A percentile compares a stretch with the other conserved stretches of the same genome.
Evolutionary conservation across 2,329 filamentous ascomycete species (phyloP).

Genomic region (Ceratocystis cubensis): DNA sequence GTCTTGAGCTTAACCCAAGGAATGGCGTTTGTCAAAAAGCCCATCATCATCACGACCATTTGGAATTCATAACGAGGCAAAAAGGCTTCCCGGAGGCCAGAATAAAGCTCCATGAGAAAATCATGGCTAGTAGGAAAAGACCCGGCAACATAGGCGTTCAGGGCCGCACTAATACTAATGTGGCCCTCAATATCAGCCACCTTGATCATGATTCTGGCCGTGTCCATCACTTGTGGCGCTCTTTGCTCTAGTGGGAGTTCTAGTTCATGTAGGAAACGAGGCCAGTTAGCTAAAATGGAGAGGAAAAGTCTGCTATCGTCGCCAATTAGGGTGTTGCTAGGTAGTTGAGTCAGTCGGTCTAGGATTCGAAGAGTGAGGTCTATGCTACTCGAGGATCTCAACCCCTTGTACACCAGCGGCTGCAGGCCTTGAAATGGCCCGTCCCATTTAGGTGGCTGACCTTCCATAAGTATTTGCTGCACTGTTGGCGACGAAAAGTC

Average conservation of each 20-base stretch:
- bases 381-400: conserved; percentile 74
- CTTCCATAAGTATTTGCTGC: conserved; percentile 54
- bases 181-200: conserved; percentile 64
- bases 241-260: conserved; percentile 48
- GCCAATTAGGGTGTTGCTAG: conserved; percentile 69
- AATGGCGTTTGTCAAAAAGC: conserved; percentile 75
- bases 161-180: conserved; percentile 51
- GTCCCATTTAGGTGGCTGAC: conserved; percentile 77
- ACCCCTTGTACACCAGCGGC: conserved; percentile 74
- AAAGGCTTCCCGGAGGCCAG: conserved; percentile 62
- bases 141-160: conserved; percentile 57
- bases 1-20: conserved; percentile 87
- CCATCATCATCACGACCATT: conserved; percentile 80
- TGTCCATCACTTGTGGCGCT: conserved; percentile 39
- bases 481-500: conserved; percentile 64
- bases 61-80: conserved; percentile 73
- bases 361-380: conserved; percentile 65
- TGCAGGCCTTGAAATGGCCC: conserved; percentile 78
- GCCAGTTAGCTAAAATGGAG: conserved; percentile 80
- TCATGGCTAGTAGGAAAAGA: conserved; percentile 58
- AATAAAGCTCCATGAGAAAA: conserved; percentile 62
- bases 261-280: conserved; percentile 67
- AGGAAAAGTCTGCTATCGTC: conserved; percentile 73
- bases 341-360: conserved; percentile 64
- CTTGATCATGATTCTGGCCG: conserved; percentile 55